Evolutionary conservation across 1,284 basidiomycete species (phyloP).

Genomic region (Phlebopus sp.): DNA sequence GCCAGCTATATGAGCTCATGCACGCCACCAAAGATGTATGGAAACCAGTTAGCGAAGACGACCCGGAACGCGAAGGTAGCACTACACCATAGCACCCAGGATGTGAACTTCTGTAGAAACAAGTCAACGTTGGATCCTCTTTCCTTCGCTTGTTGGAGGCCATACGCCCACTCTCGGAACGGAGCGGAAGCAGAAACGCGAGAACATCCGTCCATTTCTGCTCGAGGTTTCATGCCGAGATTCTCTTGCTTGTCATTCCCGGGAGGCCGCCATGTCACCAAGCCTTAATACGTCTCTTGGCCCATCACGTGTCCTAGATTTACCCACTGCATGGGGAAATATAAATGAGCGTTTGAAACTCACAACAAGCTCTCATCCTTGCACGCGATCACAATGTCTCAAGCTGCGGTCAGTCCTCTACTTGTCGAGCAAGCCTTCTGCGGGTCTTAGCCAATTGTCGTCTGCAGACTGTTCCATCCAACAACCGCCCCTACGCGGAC

Average conservation of each 20-base stretch:
- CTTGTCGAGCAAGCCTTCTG: not conserved
- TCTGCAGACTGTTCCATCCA: constrained; percentile 41
- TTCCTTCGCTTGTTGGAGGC: not conserved
- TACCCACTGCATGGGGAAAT: constrained; percentile 2
- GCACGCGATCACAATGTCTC: constrained; percentile 31
- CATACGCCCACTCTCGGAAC: not conserved
- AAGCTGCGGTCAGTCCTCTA: constrained; percentile 35
- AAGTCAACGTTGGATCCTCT: not conserved
- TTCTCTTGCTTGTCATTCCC: not conserved
- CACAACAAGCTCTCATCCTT: constrained; percentile 1
- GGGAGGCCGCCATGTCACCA: constrained; percentile 6
- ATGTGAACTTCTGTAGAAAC: constrained; percentile 2
- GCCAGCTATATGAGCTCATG: constrained; percentile 91
- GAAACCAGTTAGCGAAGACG: constrained; percentile 48
- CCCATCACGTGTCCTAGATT: constrained; percentile 10
- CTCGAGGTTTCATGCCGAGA: not conserved
- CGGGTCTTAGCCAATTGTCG: not conserved
- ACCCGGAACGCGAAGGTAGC: constrained; percentile 5
- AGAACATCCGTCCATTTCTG: constrained; percentile 1
- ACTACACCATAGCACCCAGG: constrained; percentile 13
- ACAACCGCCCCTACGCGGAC: constrained; percentile 46
- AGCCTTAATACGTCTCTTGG: not conserved
- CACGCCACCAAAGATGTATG: constrained; percentile 83
- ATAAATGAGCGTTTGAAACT: constrained; percentile 13
- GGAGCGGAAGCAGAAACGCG: not conserved